Conservation (phyloP, 768 basidiomycete genomes). For the Sarcomyxa edulis region DNA sequence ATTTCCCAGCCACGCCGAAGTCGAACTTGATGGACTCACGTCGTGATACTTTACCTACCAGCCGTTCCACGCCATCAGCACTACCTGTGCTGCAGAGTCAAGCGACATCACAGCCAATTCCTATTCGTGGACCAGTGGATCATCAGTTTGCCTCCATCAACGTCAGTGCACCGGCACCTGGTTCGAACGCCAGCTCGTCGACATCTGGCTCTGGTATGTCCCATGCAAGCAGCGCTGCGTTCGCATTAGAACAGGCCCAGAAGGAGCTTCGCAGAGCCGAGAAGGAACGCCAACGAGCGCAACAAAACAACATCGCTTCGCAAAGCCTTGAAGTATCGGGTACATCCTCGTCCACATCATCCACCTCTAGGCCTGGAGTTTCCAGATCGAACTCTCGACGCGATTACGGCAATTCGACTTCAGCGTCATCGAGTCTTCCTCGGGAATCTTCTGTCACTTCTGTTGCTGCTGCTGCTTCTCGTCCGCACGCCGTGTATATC, state of each 20-base stretch:
- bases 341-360: slow-evolving; percentile 3
- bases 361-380: not conserved
- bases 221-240: slow-evolving; percentile 48
- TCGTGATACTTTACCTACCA: slow-evolving; percentile 15
- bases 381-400: slow-evolving; percentile 2
- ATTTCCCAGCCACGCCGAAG: slow-evolving; percentile 17
- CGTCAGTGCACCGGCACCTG: slow-evolving; percentile 3
- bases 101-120: slow-evolving; percentile 6
- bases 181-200: slow-evolving; percentile 10
- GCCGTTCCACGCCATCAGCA: slow-evolving; percentile 12
- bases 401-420: slow-evolving; percentile 2
- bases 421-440: slow-evolving; percentile 5
- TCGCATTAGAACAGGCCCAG: slow-evolving; percentile 42
- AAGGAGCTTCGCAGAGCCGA: slow-evolving; percentile 23
- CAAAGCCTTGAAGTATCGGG: slow-evolving; percentile 7
- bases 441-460: slow-evolving; percentile 3
- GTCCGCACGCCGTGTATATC: not conserved
- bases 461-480: not conserved
- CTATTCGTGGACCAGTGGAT: slow-evolving; percentile 11
- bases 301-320: slow-evolving; percentile 11
- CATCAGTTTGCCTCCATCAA: slow-evolving; percentile 3
- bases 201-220: slow-evolving; percentile 27
- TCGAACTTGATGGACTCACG: slow-evolving; percentile 11
- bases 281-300: slow-evolving; percentile 27
- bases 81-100: slow-evolving; percentile 10